Conservation (phyloP, 2,329 filamentous ascomycete species). For the Pseudopithomyces chartarum region DNA sequence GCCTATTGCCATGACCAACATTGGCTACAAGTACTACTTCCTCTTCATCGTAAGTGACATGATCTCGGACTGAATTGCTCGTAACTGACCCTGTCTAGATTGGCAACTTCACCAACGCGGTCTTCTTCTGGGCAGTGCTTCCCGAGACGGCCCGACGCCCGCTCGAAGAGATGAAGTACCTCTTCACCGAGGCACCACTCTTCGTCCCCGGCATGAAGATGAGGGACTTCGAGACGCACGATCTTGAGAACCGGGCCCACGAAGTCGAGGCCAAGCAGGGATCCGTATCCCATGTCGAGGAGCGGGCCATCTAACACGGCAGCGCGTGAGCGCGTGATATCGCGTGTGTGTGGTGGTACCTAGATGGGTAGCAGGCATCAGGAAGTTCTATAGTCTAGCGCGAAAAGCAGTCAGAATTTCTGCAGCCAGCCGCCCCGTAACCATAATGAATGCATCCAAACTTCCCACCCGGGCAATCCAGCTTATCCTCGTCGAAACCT, state of each 20-base stretch:
- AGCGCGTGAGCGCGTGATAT: background rate
- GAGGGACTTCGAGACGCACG: constrained; percentile 57
- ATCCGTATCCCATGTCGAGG: constrained; percentile 5
- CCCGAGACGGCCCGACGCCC: constrained; percentile 69
- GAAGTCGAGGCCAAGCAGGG: constrained; percentile 49
- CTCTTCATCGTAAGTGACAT: constrained; percentile 58
- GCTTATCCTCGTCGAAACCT: background rate
- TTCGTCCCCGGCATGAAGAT: constrained; percentile 65
- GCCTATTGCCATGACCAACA: constrained; percentile 60
- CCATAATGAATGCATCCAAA: background rate
- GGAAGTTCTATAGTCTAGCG: background rate
- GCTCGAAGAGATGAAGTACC: constrained; percentile 70
- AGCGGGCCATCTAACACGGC: background rate
- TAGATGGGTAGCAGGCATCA: background rate
- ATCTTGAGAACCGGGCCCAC: constrained; percentile 63
- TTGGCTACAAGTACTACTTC: constrained; percentile 64
- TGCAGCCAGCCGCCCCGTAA: background rate
- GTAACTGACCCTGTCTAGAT: constrained; percentile 42
- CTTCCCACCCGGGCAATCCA: background rate
- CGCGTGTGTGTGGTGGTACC: background rate
- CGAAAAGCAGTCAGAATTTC: background rate
- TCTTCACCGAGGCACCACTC: constrained; percentile 68
- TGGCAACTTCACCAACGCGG: constrained; percentile 70
- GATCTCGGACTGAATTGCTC: background rate
- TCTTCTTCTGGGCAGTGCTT: constrained; percentile 71